Base-by-base conservation (phyloP, 345 rosid genomes). In the Hypericum androsaemum region DNA sequence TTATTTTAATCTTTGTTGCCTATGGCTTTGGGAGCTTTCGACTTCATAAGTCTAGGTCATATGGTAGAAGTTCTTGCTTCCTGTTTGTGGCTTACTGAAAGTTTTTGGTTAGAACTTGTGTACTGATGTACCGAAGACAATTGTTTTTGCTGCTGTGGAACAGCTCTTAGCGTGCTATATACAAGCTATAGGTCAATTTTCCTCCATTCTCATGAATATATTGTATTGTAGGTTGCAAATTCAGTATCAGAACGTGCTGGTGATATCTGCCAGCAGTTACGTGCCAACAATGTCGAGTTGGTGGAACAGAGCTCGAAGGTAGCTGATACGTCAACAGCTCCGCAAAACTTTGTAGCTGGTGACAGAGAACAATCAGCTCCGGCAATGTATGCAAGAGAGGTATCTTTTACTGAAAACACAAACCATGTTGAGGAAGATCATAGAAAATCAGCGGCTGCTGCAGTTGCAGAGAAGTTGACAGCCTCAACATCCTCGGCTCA, bases 401-500 rank as follows among this genome's bases (percentile, higher is more conserved):
- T 59, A 14, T 59, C 71, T 48, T 69, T 62, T 39, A 59, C 74
- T 8, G 74, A 69, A 41, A 65, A 63, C 9, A 43, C 62, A 17
- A 60, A 54, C 48, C 68, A 52, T 39, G 37, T 63, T 37, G 71
- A 67, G 44, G 81, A 73, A 67, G 89, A 84, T 52, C 71, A 78
- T 37, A 71, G 82, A 51, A 88, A 88, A 62, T 82, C 86, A 6
- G 84, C 86, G 36, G 96, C 96, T 1, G 96, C 90, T 47, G 90
- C 77, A 35, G 72, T 90, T 40, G 95, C 94, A 5, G 96, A 89
- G 13, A 80, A 80, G 77, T 74, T 92, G 68, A 80, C 98, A 0
- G 94, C 97, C 45, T 88, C 96, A 12, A 76, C 97, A 32, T 92
- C 95, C 48, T 88, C 98, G 0, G 94, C 81, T 0, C 80, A 88